Evolutionary conservation across 2,329 filamentous ascomycete genomes (phyloP).

Genomic region (Ophiostoma australiae): DNA sequence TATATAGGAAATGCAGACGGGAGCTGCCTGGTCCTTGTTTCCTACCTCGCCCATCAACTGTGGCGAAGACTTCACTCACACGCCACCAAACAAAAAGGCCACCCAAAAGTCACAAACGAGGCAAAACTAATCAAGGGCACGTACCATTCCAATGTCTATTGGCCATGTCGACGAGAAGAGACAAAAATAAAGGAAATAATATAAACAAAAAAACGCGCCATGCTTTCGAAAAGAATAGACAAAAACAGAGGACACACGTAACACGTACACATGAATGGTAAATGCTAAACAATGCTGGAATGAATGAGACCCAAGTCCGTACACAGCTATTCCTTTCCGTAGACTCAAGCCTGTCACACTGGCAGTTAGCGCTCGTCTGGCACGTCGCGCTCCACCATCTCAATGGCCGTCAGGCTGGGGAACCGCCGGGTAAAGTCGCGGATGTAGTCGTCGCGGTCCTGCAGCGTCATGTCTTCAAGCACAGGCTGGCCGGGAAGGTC

Average conservation of each 20-base stretch:
- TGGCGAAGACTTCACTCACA: not conserved
- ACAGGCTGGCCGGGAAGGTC: conserved; percentile 47
- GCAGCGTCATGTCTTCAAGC: conserved; percentile 49
- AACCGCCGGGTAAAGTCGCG: conserved; percentile 76
- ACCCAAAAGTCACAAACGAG: not conserved
- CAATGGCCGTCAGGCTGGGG: conserved; percentile 76
- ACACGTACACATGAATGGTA: not conserved
- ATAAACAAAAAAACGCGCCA: not conserved
- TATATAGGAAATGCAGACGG: not conserved
- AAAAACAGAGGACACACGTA: conserved; percentile 8
- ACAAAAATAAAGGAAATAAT: not conserved
- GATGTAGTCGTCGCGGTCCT: conserved; percentile 62
- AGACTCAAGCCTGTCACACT: not conserved
- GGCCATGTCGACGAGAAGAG: not conserved
- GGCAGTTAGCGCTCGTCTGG: conserved; percentile 34
- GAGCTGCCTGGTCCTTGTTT: too few species aligned
- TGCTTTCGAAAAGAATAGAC: conserved; percentile 6
- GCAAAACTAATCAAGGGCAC: not conserved
- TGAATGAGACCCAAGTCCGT: not conserved
- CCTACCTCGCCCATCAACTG: too few species aligned
- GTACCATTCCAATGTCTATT: not conserved
- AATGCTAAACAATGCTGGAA: not conserved
- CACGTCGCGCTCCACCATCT: conserved; percentile 75
- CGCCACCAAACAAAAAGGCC: not conserved
- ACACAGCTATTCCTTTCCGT: not conserved